Evolutionary conservation across 768 basidiomycete species (phyloP).

Genomic region (Dendrothele bispora): DNA sequence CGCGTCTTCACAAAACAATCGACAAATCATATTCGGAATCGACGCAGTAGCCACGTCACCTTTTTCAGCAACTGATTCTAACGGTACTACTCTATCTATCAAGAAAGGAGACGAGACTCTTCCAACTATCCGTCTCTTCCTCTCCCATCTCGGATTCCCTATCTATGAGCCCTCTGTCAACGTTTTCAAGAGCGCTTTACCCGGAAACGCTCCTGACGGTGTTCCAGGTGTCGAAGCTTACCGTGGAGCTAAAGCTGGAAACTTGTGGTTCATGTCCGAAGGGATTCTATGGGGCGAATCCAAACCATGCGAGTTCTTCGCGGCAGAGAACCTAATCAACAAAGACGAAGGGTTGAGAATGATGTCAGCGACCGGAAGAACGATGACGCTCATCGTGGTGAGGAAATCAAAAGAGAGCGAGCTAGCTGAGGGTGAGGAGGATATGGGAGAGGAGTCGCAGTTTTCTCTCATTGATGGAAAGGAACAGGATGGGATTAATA

Average conservation of each 20-base stretch:
- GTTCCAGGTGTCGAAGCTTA: slow-evolving; percentile 70
- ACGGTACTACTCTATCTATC: slow-evolving; percentile 27
- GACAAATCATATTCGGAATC: slow-evolving; percentile 70
- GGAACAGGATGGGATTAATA: slow-evolving; percentile 46
- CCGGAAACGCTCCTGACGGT: slow-evolving; percentile 35
- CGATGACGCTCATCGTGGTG: slow-evolving; percentile 42
- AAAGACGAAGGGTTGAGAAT: slow-evolving; percentile 33
- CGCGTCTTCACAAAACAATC: slow-evolving; percentile 29
- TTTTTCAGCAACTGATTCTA: slow-evolving; percentile 40
- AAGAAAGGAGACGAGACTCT: slow-evolving; percentile 56
- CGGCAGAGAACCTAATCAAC: slow-evolving; percentile 28
- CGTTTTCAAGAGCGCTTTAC: slow-evolving; percentile 58
- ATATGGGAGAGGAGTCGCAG: slow-evolving; percentile 37
- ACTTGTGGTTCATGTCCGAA: slow-evolving; percentile 45
- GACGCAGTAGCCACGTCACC: slow-evolving; percentile 54
- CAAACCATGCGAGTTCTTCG: slow-evolving; percentile 50
- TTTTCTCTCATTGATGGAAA: slow-evolving; percentile 51
- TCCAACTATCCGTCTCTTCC: slow-evolving; percentile 49
- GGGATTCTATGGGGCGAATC: slow-evolving; percentile 48
- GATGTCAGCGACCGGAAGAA: slow-evolving; percentile 47
- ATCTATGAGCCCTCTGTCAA: slow-evolving; percentile 47
- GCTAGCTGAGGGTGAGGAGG: slow-evolving; percentile 21
- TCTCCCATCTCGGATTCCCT: slow-evolving; percentile 45
- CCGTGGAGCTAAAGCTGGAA: slow-evolving; percentile 45
- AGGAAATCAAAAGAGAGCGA: slow-evolving; percentile 10